Conservation (phyloP, 78 protist species). For the slime mould (Dictyostelium discoideum) region DNA sequence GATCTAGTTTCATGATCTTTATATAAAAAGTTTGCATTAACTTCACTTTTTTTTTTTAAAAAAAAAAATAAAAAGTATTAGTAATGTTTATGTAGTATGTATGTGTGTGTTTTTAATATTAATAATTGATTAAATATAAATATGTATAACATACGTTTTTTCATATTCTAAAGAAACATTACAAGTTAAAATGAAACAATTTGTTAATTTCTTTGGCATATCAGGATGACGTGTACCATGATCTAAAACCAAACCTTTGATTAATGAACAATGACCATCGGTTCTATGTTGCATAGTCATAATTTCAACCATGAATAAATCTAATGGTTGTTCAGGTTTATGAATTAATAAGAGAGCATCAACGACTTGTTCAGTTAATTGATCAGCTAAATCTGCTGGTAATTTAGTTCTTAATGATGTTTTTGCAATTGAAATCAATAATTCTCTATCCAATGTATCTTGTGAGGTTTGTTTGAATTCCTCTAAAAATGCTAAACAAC, state of each 20-base stretch:
- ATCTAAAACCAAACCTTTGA: conserved; percentile 99
- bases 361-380: conserved; percentile 93
- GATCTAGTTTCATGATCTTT: conserved; percentile 94
- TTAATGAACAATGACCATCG: conserved; percentile 90
- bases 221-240: conserved; percentile 99
- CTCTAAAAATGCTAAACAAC: conserved; percentile 86
- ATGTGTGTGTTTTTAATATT: background rate
- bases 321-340: conserved; percentile 85
- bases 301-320: conserved; percentile 99
- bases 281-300: conserved; percentile 98
- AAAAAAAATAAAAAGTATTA: background rate
- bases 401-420: conserved; percentile 96
- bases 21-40: conserved; percentile 95
- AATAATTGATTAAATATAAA: background rate
- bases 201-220: conserved; percentile 94
- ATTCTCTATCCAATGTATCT: conserved; percentile 87
- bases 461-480: conserved; percentile 42
- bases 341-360: conserved; percentile 95
- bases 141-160: conserved; percentile 84
- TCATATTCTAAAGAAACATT: conserved; percentile 99
- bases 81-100: background rate
- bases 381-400: conserved; percentile 85
- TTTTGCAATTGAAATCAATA: conserved; percentile 93
- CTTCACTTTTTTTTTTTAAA: conserved; percentile 85
- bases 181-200: conserved; percentile 93